Conservation (phyloP, 441 rosid species). For the Populus hybrid region DNA sequence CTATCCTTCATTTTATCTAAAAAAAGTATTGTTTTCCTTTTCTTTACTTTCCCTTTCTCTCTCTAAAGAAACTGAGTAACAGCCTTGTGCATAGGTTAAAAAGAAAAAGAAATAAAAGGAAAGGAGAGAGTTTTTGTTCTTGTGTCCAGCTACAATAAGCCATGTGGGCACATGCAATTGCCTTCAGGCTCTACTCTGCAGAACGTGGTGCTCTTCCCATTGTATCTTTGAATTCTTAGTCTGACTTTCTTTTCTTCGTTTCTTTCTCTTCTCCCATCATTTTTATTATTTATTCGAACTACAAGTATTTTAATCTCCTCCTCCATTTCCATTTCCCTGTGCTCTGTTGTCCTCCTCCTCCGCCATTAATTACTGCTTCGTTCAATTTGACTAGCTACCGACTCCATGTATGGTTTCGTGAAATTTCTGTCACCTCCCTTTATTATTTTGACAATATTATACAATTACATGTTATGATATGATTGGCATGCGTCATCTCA, state of each 20-base stretch:
- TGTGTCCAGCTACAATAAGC: constrained; percentile 15
- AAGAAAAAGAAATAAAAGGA: background rate
- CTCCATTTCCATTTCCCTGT: too few species aligned
- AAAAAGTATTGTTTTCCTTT: background rate
- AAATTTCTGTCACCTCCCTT: background rate
- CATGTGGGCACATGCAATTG: constrained; percentile 73
- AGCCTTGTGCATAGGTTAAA: background rate
- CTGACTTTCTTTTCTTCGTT: constrained; percentile 4
- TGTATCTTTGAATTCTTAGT: background rate
- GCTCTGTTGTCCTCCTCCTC: background rate
- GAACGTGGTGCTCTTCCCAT: constrained; percentile 24
- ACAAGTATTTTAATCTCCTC: too few species aligned
- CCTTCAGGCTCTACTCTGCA: constrained; percentile 25
- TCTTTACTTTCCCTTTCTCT: background rate
- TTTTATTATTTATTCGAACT: background rate
- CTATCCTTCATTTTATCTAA: constrained; percentile 55
- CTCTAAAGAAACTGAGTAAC: background rate
- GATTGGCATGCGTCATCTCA: too few species aligned
- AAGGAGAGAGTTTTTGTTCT: background rate
- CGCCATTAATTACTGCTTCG: background rate
- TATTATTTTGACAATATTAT: background rate
- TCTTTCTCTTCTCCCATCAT: background rate
- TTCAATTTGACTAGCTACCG: too few species aligned
- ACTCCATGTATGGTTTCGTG: background rate
- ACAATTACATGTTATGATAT: too few species aligned